Conservation (phyloP, 768 basidiomycete genomes). For the Tulasnella sp. region DNA sequence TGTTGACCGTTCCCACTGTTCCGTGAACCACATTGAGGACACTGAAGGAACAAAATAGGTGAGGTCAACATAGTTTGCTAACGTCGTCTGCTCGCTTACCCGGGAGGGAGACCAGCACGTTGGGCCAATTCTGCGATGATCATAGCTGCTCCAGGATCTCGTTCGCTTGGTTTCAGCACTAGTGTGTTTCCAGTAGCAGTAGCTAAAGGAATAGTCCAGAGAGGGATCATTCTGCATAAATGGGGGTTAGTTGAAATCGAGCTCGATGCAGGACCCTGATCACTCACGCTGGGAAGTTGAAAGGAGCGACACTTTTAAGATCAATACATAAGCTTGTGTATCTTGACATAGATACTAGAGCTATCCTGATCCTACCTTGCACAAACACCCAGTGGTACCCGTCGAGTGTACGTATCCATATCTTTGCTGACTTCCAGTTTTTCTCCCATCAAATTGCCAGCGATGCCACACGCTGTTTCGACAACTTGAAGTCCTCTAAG, state of each 20-base stretch:
- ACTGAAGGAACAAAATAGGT: constrained; percentile 25
- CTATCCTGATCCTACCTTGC: constrained; percentile 22
- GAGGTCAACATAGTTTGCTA: not conserved
- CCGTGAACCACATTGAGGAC: constrained; percentile 91
- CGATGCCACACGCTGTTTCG: constrained; percentile 65
- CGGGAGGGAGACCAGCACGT: constrained; percentile 40
- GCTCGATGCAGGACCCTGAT: not conserved
- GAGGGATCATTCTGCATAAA: constrained; percentile 60
- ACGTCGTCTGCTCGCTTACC: not conserved
- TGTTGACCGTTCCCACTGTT: constrained; percentile 76
- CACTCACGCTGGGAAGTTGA: constrained; percentile 78
- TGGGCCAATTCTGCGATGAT: constrained; percentile 93
- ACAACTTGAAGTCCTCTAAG: constrained; percentile 85
- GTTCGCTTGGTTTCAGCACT: constrained; percentile 88
- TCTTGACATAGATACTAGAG: not conserved
- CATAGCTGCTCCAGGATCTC: constrained; percentile 94
- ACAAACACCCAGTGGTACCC: constrained; percentile 30
- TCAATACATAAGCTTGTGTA: not conserved
- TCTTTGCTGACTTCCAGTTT: constrained; percentile 62
- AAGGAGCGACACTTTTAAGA: constrained; percentile 43
- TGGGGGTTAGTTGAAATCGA: not conserved
- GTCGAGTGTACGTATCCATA: constrained; percentile 37
- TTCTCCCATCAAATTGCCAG: constrained; percentile 75
- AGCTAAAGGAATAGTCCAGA: constrained; percentile 85
- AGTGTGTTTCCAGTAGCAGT: constrained; percentile 85